phyloP scores from a whole-genome alignment of 495 filamentous ascomycete genomes.

The Talaromyces nanjingensis region DNA sequence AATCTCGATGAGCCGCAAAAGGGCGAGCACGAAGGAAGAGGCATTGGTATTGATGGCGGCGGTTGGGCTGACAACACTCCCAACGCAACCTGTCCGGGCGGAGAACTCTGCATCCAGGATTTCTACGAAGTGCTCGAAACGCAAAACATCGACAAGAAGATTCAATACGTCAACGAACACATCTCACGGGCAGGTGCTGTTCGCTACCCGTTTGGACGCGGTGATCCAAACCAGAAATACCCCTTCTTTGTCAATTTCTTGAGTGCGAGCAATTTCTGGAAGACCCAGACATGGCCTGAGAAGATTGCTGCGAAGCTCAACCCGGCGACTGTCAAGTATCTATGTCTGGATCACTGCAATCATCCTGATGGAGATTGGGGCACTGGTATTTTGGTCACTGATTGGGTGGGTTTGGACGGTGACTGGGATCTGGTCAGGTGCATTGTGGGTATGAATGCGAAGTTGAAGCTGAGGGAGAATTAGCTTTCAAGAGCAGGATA shows the following conservation, averaged over 20 bases:
- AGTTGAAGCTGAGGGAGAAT: conserved; percentile 47
- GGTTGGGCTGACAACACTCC: conserved; percentile 87
- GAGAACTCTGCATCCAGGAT: conserved; percentile 82
- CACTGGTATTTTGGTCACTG: conserved; percentile 88
- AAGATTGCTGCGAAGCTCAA: conserved; percentile 88
- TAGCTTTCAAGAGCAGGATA: neutral
- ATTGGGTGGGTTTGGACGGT: conserved; percentile 83
- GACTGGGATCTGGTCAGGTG: conserved; percentile 92
- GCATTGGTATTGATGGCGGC: conserved; percentile 77
- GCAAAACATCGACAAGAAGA: conserved; percentile 73
- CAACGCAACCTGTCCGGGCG: conserved; percentile 63
- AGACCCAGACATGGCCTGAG: conserved; percentile 84
- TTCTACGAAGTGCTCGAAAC: conserved; percentile 84
- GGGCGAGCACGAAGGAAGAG: conserved; percentile 51
- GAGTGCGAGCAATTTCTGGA: conserved; percentile 90
- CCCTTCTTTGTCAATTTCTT: conserved; percentile 91
- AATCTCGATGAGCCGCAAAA: conserved; percentile 53
- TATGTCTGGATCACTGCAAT: conserved; percentile 61
- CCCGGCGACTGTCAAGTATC: conserved; percentile 73
- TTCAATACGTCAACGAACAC: conserved; percentile 63
- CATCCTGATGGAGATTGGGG: conserved; percentile 59
- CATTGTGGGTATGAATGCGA: conserved; percentile 87
- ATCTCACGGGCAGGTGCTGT: conserved; percentile 59
- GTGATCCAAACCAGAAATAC: conserved; percentile 28
- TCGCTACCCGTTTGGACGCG: conserved; percentile 36